Evolutionary conservation across 306 rosid genomes (phyloP).

Genomic region (Mimosa pudica): DNA sequence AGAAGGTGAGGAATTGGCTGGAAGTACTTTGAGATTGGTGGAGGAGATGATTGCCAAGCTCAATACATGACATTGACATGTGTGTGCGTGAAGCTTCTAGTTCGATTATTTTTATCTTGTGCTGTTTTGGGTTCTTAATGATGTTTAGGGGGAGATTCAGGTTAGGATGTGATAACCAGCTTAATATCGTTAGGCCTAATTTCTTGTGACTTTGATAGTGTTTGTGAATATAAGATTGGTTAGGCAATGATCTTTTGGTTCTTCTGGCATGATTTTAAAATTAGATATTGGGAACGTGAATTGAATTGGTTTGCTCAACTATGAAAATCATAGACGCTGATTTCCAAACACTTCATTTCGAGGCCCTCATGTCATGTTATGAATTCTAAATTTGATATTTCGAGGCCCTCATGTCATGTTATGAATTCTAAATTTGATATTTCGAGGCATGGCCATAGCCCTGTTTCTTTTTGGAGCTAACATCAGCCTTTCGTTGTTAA

Average conservation of each 20-base stretch:
- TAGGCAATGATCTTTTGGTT: conserved; percentile 18
- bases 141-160: conserved; percentile 15
- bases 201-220: conserved; percentile 23
- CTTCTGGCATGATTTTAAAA: conserved; percentile 20
- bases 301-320: conserved; percentile 21
- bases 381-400: background rate
- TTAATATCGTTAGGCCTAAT: conserved; percentile 16
- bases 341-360: background rate
- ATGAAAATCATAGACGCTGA: background rate
- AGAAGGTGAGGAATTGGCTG: conserved; percentile 57
- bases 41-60: conserved; percentile 87
- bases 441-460: background rate
- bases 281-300: conserved; percentile 15
- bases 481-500: background rate
- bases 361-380: background rate
- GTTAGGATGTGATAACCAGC: conserved; percentile 30
- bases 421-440: background rate
- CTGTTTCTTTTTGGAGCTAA: background rate
- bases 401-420: too few species aligned
- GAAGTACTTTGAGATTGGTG: conserved; percentile 54
- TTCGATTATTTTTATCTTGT: background rate
- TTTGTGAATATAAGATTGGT: conserved; percentile 43
- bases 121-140: conserved; percentile 7
- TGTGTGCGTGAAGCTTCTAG: background rate
- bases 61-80: conserved; percentile 40